A percentile compares a stretch with the other conserved stretches of the same genome.
These are phyloP conservation scores for Trypanosomatidae sp. DNA, from an alignment of 208 protist species.

Conservation along the genomic window DNA sequence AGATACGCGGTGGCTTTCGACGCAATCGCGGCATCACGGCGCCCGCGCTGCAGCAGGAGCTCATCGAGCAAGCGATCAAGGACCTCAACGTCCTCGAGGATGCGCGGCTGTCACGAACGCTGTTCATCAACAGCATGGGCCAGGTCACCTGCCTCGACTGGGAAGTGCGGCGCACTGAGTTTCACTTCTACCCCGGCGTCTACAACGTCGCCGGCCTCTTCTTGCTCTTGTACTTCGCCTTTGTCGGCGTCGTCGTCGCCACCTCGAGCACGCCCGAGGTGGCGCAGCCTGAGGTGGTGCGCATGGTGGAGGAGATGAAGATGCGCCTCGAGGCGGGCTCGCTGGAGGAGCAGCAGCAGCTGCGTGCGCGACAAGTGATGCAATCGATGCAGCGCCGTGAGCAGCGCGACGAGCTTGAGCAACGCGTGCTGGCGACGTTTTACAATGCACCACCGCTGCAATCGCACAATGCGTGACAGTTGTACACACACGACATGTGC, in stretches of 20 bases:
- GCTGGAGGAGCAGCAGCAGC: constrained; percentile 26
- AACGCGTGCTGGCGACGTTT: constrained; percentile 68
- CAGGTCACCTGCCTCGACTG: constrained; percentile 85
- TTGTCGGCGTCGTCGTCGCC: constrained; percentile 14
- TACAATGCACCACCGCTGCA: constrained; percentile 44
- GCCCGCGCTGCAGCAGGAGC: constrained; percentile 64
- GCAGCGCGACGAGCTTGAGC: constrained; percentile 44
- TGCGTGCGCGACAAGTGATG: constrained; percentile 48
- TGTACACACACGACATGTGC: too few species aligned
- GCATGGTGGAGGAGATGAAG: constrained; percentile 74
- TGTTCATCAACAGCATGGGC: constrained; percentile 83
- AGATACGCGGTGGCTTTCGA: constrained; percentile 61
- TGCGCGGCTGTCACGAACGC: constrained; percentile 66
- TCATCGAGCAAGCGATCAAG: constrained; percentile 74
- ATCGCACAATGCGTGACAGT: constrained; percentile 27
- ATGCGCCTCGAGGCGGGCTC: constrained; percentile 74
- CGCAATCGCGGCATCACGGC: constrained; percentile 55
- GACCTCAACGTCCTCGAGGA: constrained; percentile 74
- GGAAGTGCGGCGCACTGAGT: constrained; percentile 80
- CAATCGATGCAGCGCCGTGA: constrained; percentile 28
- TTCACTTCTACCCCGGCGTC: constrained; percentile 62
- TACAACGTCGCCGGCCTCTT: constrained; percentile 26
- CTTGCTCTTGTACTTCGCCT: constrained; percentile 19
- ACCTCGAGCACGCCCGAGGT: constrained; percentile 37
- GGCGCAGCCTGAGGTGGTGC: constrained; percentile 47